Base-by-base conservation (phyloP, 176 grass and related monocot species). In the Avena eriantha region DNA sequence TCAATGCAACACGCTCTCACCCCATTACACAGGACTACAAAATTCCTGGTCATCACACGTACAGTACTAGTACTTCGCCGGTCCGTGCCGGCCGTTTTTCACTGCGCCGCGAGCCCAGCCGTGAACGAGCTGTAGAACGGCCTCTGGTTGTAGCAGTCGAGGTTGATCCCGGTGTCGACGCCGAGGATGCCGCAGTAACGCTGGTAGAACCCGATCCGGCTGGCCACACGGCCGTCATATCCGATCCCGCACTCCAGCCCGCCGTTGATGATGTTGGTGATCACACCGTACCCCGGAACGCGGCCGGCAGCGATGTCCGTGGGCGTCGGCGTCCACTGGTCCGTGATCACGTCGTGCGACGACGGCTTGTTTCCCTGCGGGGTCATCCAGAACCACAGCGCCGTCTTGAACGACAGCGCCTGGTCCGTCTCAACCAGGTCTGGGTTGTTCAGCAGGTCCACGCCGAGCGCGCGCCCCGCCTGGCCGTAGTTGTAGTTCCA, bases 341-440 rank as follows among this genome's bases (percentile, higher is more conserved):
- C 86, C 0, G 92, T 91, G 46, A 89, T 67, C 31, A 89, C 92
- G 4, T 19, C 83, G 10, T 94, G 92, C 33, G 92, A 94, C 31
- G 92, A 89, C 73, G 87, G 43, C 43, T 46, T 46, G 43, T 46
- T 46, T 2, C 6, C 43, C 43, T 46, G 43, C 43, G 43, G 43
- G 43, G 70, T 91, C 92, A 87, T 94, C 92, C 90, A 94, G 84
- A 88, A 85, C 92, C 92, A 94, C 17, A 94, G 11, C 24, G 90
- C 90, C 33, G 90, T 82, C 86, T 92, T 72, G 73, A 94, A 94
- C 0, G 90, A 88, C 34, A 97, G 43, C 43, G 8, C 0, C 43
- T 6, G 43, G 8, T 46, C 43, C 43, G 43, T 46, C 43, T 8
- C 43, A 6, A 46, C 43, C 8, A 46, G 43, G 43, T 46, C 43